A percentile compares a stretch with the other conserved stretches of the same genome.
phyloP scores from a whole-genome alignment of 192 early-diverging fungal genomes.

The Podila verticillata region DNA sequence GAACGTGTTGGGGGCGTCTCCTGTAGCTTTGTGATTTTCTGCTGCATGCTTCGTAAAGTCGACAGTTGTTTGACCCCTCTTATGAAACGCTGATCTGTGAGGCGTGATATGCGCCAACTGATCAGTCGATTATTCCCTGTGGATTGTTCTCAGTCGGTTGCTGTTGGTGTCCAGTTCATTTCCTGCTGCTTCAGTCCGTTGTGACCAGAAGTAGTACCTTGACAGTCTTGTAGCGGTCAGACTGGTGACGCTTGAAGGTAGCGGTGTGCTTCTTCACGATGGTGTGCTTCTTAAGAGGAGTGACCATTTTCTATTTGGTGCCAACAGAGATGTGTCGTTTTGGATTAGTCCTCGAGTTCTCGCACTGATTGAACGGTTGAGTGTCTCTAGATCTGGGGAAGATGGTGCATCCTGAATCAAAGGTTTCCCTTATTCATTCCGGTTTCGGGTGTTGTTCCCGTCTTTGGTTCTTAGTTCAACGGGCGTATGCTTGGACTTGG shows the following conservation, averaged over 20 bases:
- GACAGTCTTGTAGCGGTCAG: conserved; percentile 97
- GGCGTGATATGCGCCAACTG: no score
- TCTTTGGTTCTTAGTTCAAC: not conserved
- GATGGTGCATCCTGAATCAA: not conserved
- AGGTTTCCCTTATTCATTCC: no score
- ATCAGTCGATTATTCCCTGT: not conserved
- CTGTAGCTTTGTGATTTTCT: no score
- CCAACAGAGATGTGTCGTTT: not conserved
- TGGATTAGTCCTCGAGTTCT: not conserved
- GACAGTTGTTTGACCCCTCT: no score
- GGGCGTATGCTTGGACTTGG: not conserved
- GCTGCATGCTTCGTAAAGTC: no score
- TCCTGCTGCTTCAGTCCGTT: no score
- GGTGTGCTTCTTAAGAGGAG: conserved; percentile 91
- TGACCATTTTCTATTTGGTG: conserved; percentile 81
- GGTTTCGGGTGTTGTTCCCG: conserved; percentile 10
- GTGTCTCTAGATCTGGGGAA: not conserved
- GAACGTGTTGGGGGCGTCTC: no score
- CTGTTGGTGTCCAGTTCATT: not conserved
- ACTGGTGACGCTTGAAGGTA: conserved; percentile 97
- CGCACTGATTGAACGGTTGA: not conserved
- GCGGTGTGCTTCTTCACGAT: conserved; percentile 99
- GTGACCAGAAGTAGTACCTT: conserved; percentile 66
- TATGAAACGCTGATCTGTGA: no score
- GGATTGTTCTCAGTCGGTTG: not conserved